Base-by-base conservation (phyloP, 176 grass and related monocot species). In the Carex parvula region DNA sequence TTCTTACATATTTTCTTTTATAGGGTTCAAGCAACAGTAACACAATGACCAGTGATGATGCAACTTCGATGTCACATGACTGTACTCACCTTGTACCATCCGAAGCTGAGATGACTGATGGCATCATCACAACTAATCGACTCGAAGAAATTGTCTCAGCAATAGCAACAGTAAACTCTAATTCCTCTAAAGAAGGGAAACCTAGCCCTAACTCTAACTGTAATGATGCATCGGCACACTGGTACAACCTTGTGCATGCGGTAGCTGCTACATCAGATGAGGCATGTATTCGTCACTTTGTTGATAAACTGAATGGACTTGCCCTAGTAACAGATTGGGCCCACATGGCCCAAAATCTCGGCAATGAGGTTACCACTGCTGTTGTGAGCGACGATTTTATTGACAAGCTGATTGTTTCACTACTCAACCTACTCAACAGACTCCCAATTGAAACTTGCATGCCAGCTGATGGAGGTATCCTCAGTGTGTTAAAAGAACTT, bases 391-490 rank as follows among this genome's bases (percentile, higher is more conserved):
- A 57, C 18, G 53, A 13, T 9, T 13, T 21, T 85, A 29, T 11
- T 18, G 83, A 89, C 17, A 80, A 85, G 85, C n/a, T 85, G 42
- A 77, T 89, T 42, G 42, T 55, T 80, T 69, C 39, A 30, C 41
- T 90, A 7, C 42, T 90, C 63, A 35, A 74, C n/a, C 83, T 66
- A 72, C 73, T 87, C 39, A 84, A 87, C 16, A 90, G 22, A 63
- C 60, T 87, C 78, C 80, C 81, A 1, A 55, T 64, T 13, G 71
- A 80, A 15, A 11, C 18, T 72, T 61, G 72, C 78, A 79, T 55
- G 48, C 65, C 42, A 70, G 69, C 22, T 87, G 8, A 70, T 39
- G 84, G 71, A 54, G 80, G 61, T 37, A 33, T 80, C 22, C 16
- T 74, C 46, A 60, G 17, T 80, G 82, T 76, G 60, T 66, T 90